phyloP scores from a whole-genome alignment of 805 yeast genomes.

The Zygosaccharomyces gambellarensis region DNA sequence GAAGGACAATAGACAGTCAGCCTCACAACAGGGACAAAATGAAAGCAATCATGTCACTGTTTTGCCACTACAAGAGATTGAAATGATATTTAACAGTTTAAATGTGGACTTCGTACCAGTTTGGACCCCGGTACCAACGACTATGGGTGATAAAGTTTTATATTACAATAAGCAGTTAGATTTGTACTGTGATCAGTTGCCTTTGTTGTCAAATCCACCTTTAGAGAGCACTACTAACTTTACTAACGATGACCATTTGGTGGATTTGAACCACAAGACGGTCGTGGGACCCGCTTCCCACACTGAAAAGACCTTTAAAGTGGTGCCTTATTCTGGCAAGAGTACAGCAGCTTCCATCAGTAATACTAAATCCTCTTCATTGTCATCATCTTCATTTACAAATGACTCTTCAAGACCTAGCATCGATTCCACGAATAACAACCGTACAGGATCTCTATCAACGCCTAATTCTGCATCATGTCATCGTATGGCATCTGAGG shows the following conservation, averaged over 20 bases:
- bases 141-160: conserved; percentile 46
- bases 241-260: conserved; percentile 29
- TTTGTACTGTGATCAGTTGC: conserved; percentile 54
- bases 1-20: background rate
- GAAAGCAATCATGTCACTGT: conserved; percentile 21
- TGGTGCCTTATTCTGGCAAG: conserved; percentile 8
- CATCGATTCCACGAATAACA: conserved; percentile 1
- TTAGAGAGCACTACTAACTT: conserved; percentile 34
- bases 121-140: conserved; percentile 58
- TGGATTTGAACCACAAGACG: conserved; percentile 29
- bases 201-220: conserved; percentile 42
- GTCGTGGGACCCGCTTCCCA: conserved; percentile 19
- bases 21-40: conserved; percentile 2
- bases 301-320: conserved; percentile 12
- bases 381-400: conserved; percentile 11
- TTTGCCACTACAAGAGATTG: conserved; percentile 37
- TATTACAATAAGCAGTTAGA: conserved; percentile 59
- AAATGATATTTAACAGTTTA: conserved; percentile 35
- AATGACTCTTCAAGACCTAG: conserved; percentile 7
- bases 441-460: conserved; percentile 10
- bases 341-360: conserved; percentile 4
- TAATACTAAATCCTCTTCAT: conserved; percentile 9
- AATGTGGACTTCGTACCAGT: conserved; percentile 38
- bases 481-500: conserved; percentile 10
- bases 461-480: conserved; percentile 7